Evolutionary conservation across 495 filamentous ascomycete genomes (phyloP).

Genomic region (Lichina pygmaea): DNA sequence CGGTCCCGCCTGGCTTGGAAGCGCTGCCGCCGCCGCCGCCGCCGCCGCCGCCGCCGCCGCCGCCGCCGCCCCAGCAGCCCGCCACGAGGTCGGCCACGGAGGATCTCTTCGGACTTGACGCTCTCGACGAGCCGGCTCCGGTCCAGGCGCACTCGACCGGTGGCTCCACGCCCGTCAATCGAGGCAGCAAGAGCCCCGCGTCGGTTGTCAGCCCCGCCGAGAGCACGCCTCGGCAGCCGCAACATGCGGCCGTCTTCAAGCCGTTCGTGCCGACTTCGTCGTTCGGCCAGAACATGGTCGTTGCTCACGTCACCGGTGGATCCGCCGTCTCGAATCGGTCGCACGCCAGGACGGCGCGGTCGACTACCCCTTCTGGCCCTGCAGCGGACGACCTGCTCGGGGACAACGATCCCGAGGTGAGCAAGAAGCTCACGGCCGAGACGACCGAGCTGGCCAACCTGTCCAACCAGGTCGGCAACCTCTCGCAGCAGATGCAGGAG

Average conservation of each 20-base stretch:
- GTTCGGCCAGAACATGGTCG: conserved; percentile 57
- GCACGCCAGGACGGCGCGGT: conserved; percentile 9
- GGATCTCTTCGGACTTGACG: conserved; percentile 75
- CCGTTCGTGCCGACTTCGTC: conserved; percentile 77
- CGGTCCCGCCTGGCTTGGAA: background rate
- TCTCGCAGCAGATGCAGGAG: conserved; percentile 82
- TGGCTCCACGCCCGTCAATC: conserved; percentile 40
- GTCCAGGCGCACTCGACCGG: conserved; percentile 42
- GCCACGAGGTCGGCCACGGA: conserved; percentile 47
- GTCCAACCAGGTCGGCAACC: conserved; percentile 73
- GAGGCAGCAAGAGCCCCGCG: conserved; percentile 19
- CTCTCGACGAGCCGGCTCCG: conserved; percentile 23
- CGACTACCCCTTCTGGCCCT: background rate
- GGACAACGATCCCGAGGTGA: conserved; percentile 73
- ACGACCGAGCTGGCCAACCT: conserved; percentile 87
- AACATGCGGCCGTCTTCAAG: conserved; percentile 30
- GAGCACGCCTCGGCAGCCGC: conserved; percentile 13
- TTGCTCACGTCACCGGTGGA: conserved; percentile 49
- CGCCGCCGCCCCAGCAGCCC: conserved; percentile 18
- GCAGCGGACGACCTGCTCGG: conserved; percentile 78
- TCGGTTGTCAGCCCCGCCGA: conserved; percentile 15
- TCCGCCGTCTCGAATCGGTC: conserved; percentile 22
- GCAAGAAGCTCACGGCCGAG: conserved; percentile 63
- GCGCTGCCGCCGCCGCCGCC: conserved; percentile 21
- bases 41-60: conserved; percentile 20